Evolutionary conservation across 257 asterid genomes (phyloP).

Genomic region (Solanum chilense): DNA sequence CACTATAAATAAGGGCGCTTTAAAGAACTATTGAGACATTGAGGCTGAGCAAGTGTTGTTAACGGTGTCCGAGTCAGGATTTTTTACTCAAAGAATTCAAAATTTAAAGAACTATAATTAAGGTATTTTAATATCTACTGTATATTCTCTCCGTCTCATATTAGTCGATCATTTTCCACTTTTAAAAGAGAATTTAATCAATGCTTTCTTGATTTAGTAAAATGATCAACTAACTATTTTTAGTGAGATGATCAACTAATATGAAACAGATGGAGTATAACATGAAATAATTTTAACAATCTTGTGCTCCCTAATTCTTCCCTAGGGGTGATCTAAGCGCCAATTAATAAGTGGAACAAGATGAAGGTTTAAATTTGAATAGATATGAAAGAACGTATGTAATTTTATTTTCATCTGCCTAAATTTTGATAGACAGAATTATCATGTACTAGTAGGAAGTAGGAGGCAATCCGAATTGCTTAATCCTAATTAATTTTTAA

Average conservation of each 20-base stretch:
- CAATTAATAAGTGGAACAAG: not conserved
- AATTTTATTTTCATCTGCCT: conserved; percentile 1
- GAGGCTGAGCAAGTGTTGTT: not conserved
- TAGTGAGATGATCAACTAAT: too few species aligned
- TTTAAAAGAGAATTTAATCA: too few species aligned
- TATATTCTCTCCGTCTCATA: too few species aligned
- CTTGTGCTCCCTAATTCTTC: too few species aligned
- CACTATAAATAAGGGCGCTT: not conserved
- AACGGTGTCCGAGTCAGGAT: not conserved
- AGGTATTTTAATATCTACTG: too few species aligned
- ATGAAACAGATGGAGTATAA: too few species aligned
- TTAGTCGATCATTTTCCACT: too few species aligned
- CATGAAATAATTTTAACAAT: too few species aligned
- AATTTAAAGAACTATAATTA: not conserved
- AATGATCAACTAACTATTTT: too few species aligned
- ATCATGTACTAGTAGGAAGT: not conserved
- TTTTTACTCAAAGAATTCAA: not conserved
- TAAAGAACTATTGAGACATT: not conserved
- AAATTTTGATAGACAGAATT: not conserved
- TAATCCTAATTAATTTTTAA: not conserved
- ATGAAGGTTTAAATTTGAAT: not conserved
- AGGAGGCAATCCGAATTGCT: not conserved
- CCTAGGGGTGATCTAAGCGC: too few species aligned
- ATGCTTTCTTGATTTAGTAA: too few species aligned
- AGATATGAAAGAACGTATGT: not conserved